These are phyloP conservation scores for Neurospora intermedia DNA, from an alignment of 495 filamentous ascomycete species.

Conservation along the genomic window DNA sequence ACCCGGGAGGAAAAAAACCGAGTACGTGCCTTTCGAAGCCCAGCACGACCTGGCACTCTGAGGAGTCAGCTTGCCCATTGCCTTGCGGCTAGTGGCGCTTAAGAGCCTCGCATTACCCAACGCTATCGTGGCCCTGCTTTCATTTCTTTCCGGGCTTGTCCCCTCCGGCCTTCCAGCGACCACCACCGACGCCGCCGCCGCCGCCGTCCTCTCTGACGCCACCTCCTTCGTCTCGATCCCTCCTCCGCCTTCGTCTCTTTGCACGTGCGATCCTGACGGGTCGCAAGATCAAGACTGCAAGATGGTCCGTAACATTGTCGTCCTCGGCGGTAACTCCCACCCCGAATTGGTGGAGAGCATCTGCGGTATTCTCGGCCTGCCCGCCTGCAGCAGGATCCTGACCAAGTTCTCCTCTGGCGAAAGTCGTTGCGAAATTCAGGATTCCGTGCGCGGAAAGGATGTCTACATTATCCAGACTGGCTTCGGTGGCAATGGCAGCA, in stretches of 20 bases:
- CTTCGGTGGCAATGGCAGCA: slow-evolving; percentile 39
- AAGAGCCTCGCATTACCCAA: background rate
- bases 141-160: background rate
- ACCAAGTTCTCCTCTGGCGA: slow-evolving; percentile 93
- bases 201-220: background rate
- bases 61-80: background rate
- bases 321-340: slow-evolving; percentile 91
- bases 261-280: background rate
- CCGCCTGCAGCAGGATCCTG: slow-evolving; percentile 70
- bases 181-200: background rate
- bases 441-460: slow-evolving; percentile 95
- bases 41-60: background rate
- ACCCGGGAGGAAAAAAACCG: background rate
- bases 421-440: slow-evolving; percentile 86
- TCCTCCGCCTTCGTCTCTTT: background rate
- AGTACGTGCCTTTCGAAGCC: background rate
- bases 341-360: slow-evolving; percentile 77
- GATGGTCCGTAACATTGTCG: slow-evolving; percentile 96
- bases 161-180: background rate
- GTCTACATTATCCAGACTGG: slow-evolving; percentile 89
- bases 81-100: background rate
- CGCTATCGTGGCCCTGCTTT: background rate
- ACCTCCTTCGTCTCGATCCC: background rate
- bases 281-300: slow-evolving; percentile 8
- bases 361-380: slow-evolving; percentile 78